Conservation (phyloP, 1,139 yeast species). For the Geotrichum australiense region DNA sequence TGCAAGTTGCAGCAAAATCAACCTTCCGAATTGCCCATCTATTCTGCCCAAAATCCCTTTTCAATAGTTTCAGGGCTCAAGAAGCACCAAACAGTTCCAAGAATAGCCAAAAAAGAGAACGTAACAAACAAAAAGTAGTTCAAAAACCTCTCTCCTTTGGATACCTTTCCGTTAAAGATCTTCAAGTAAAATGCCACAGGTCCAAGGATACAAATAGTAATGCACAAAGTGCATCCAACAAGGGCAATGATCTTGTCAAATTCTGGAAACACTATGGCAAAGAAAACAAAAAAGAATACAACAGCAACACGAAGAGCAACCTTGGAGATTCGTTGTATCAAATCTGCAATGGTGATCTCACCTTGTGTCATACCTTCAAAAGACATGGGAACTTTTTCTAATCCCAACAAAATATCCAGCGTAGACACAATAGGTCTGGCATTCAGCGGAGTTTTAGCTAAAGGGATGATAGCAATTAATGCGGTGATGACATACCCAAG, state of each 20-base stretch:
- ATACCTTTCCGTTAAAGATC: conserved; percentile 46
- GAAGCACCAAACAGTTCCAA: conserved; percentile 31
- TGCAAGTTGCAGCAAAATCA: no score
- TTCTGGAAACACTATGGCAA: conserved; percentile 60
- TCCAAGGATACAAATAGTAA: conserved; percentile 68
- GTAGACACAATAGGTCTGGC: conserved; percentile 83
- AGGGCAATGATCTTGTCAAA: conserved; percentile 82
- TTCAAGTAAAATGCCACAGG: conserved; percentile 70
- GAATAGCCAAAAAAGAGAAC: conserved; percentile 27
- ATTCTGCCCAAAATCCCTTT: conserved; percentile 12
- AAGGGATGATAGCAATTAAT: conserved; percentile 72
- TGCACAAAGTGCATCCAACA: conserved; percentile 76
- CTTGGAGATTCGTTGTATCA: conserved; percentile 16
- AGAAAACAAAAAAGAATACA: conserved; percentile 39
- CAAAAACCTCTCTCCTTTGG: conserved; percentile 34
- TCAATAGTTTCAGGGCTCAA: conserved; percentile 11
- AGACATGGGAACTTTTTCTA: conserved; percentile 29
- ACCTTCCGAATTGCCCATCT: no score
- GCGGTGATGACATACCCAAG: conserved; percentile 58
- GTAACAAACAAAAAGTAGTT: conserved; percentile 42
- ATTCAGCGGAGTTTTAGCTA: conserved; percentile 81
- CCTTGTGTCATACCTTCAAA: conserved; percentile 5
- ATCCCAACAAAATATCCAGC: conserved; percentile 42
- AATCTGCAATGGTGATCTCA: conserved; percentile 5
- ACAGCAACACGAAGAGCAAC: conserved; percentile 35